Conservation (phyloP, 1,139 yeast species). For the Pneumocystis oryctolagi region DNA sequence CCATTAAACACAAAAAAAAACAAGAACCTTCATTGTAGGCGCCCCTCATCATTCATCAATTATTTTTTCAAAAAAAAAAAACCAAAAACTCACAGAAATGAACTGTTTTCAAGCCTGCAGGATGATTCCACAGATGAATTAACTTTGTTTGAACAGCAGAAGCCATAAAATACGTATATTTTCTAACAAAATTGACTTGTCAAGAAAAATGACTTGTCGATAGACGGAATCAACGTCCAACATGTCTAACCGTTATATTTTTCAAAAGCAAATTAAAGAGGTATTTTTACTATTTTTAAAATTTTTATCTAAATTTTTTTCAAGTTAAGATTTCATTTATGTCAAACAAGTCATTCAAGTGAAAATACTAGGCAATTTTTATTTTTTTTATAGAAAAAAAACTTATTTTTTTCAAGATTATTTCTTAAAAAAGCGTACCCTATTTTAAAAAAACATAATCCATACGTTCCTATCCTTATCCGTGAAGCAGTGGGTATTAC, state of each 20-base stretch:
- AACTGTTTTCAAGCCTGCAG: slow-evolving; percentile 88
- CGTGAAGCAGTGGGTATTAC: slow-evolving; percentile 63
- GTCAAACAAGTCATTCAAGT: slow-evolving; percentile 61
- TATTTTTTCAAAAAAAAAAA: slow-evolving; percentile 3
- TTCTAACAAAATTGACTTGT: not conserved
- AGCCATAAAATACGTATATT: not conserved
- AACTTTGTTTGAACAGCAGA: slow-evolving; percentile 27
- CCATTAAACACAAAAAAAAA: not conserved
- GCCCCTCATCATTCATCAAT: slow-evolving; percentile 2
- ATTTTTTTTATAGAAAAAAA: slow-evolving; percentile 4
- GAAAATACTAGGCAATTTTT: slow-evolving; percentile 37
- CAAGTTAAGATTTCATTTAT: slow-evolving; percentile 66
- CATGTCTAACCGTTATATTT: slow-evolving; percentile 42
- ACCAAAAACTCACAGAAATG: slow-evolving; percentile 60
- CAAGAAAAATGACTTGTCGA: too few relatives aligned
- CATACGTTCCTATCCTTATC: slow-evolving; percentile 51
- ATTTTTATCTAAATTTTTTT: not conserved
- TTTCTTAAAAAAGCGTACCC: slow-evolving; percentile 36
- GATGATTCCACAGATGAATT: slow-evolving; percentile 59
- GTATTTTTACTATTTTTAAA: not conserved
- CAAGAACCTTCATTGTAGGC: not conserved
- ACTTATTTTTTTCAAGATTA: slow-evolving; percentile 40
- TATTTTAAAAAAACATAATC: slow-evolving; percentile 40
- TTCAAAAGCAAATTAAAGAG: slow-evolving; percentile 45
- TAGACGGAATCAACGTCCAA: not conserved